Evolutionary conservation across 2,329 filamentous ascomycete genomes (phyloP).

Genomic region (Teratosphaeria nubilosa): DNA sequence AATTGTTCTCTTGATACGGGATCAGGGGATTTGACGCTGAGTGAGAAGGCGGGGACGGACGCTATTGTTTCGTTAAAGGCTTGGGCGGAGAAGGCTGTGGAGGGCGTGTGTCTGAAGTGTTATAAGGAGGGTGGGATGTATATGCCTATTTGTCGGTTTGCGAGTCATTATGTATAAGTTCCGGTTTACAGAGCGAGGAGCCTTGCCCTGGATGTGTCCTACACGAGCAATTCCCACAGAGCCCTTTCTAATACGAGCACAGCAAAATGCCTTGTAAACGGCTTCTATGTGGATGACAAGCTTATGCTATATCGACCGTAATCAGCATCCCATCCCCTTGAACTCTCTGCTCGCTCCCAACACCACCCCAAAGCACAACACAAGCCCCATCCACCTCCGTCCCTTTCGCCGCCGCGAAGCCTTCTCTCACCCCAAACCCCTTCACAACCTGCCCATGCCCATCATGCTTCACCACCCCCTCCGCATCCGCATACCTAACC

Average conservation of each 20-base stretch:
- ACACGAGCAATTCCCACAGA: too few species aligned
- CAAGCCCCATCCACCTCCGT: constrained; percentile 38
- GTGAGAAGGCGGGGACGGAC: not conserved
- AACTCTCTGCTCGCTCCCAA: constrained; percentile 32
- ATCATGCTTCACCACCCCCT: constrained; percentile 26
- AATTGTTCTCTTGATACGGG: not conserved
- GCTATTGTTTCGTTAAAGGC: not conserved
- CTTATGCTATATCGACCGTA: constrained; percentile 20
- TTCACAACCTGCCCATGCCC: constrained; percentile 21
- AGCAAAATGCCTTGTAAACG: not conserved
- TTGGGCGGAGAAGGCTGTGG: not conserved
- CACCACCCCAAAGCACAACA: constrained; percentile 45
- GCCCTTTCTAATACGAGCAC: too few species aligned
- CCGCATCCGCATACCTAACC: constrained; percentile 38
- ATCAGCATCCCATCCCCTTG: constrained; percentile 34
- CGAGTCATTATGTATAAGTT: not conserved
- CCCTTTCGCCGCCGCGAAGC: constrained; percentile 29
- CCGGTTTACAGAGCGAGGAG: not conserved
- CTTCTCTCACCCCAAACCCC: constrained; percentile 30
- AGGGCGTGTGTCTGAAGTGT: not conserved
- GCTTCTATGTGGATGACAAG: not conserved
- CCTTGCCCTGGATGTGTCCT: too few species aligned
- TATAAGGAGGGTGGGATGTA: not conserved
- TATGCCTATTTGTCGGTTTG: not conserved
- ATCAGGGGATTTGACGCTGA: not conserved